A percentile compares a stretch with the other conserved stretches of the same genome.
These are phyloP conservation scores for Bruguiera parviflora DNA, from an alignment of 345 rosid genomes.

Conservation along the genomic window DNA sequence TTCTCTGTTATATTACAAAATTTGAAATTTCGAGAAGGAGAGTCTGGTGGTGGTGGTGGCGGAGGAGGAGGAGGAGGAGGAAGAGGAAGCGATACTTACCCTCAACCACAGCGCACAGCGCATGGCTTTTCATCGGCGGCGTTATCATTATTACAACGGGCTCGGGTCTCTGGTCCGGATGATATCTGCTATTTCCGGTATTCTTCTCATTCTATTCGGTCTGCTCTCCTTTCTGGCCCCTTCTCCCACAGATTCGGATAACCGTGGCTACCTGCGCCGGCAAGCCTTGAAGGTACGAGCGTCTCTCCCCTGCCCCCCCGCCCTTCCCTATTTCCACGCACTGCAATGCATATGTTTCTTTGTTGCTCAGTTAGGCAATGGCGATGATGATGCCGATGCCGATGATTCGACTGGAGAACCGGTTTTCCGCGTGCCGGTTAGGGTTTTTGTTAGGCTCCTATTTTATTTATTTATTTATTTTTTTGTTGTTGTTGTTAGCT, in stretches of 20 bases:
- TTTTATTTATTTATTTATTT: background rate
- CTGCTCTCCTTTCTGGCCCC: constrained; percentile 70
- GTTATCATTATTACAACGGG: constrained; percentile 47
- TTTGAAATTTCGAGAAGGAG: background rate
- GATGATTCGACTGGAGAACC: constrained; percentile 31
- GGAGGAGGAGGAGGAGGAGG: too few species aligned
- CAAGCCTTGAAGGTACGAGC: constrained; percentile 20
- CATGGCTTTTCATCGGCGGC: constrained; percentile 80
- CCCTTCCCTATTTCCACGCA: background rate
- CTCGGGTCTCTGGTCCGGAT: constrained; percentile 48
- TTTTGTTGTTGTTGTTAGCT: background rate
- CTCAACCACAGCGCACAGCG: background rate
- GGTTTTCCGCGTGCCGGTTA: constrained; percentile 66
- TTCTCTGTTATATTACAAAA: too few species aligned
- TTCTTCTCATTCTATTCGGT: constrained; percentile 62
- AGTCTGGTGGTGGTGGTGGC: background rate
- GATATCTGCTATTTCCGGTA: constrained; percentile 46
- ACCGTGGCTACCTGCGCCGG: constrained; percentile 29
- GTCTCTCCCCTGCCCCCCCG: background rate
- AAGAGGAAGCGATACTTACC: background rate
- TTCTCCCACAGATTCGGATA: constrained; percentile 55
- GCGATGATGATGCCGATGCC: constrained; percentile 21
- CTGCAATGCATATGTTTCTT: background rate
- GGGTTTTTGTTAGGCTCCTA: constrained; percentile 24
- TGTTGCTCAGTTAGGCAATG: constrained; percentile 11